These are phyloP conservation scores for Solanum chaucha DNA, from an alignment of 257 asterid genomes.

Conservation along the genomic window DNA sequence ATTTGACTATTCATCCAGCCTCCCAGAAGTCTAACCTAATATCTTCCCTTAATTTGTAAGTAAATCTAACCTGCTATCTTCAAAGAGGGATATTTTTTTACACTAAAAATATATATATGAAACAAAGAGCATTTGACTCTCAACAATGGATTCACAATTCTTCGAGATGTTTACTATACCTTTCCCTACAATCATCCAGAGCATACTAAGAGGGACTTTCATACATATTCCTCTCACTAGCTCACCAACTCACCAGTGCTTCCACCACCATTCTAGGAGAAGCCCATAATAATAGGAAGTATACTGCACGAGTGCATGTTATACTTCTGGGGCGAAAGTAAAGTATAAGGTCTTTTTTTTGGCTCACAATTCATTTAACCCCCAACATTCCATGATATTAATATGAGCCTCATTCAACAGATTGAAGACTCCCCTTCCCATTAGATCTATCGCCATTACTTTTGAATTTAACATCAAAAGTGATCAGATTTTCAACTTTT, in stretches of 20 bases:
- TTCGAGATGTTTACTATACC: neutral
- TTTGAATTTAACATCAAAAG: neutral
- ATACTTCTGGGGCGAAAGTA: neutral
- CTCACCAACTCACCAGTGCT: neutral
- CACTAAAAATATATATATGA: neutral
- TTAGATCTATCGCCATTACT: neutral
- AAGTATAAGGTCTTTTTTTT: neutral
- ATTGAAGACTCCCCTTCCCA: neutral
- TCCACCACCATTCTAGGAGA: neutral
- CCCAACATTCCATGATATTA: neutral
- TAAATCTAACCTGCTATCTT: neutral
- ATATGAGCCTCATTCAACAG: neutral
- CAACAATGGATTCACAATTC: neutral
- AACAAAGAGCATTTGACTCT: neutral
- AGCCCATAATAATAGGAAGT: neutral
- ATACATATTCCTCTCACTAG: neutral
- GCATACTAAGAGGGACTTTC: neutral
- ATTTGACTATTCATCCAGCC: neutral
- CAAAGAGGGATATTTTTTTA: neutral
- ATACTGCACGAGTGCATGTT: neutral
- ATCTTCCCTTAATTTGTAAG: neutral
- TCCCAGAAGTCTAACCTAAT: neutral
- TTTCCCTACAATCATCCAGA: neutral
- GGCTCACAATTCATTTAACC: neutral
- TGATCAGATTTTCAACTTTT: neutral